Conservation (phyloP, 768 basidiomycete species). For the Aureoboletus auriporus region DNA sequence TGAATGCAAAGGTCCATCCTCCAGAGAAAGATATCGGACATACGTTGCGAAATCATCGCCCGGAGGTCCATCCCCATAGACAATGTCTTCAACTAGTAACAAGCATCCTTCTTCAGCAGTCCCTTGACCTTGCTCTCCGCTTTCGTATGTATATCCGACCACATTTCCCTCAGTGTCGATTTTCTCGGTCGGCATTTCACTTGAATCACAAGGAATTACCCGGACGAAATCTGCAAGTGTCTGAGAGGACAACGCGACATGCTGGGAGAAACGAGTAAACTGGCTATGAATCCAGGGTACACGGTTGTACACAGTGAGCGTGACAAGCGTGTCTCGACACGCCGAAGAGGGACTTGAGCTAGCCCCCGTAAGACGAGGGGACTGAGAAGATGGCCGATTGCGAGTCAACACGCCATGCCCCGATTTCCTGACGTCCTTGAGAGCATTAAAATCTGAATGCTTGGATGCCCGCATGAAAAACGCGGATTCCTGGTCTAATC, state of each 20-base stretch:
- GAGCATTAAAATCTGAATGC: constrained; percentile 62
- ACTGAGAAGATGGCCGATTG: neutral
- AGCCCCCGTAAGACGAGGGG: neutral
- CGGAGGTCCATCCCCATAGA: constrained; percentile 51
- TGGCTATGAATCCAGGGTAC: constrained; percentile 59
- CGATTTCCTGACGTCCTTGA: constrained; percentile 29
- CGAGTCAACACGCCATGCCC: constrained; percentile 32
- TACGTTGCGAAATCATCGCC: constrained; percentile 57
- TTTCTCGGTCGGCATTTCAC: constrained; percentile 45
- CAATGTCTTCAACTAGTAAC: constrained; percentile 57
- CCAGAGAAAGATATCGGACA: constrained; percentile 17
- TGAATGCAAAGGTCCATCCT: neutral
- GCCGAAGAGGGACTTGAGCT: neutral
- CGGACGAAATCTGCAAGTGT: constrained; percentile 61
- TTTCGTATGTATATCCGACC: constrained; percentile 29
- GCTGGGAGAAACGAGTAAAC: constrained; percentile 61
- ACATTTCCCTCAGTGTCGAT: constrained; percentile 29
- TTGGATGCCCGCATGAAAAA: constrained; percentile 62
- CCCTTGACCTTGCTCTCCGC: constrained; percentile 5
- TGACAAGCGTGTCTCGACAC: constrained; percentile 45
- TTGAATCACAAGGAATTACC: constrained; percentile 59
- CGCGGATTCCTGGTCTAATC: constrained; percentile 49
- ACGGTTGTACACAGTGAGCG: constrained; percentile 56
- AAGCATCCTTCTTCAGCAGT: constrained; percentile 37
- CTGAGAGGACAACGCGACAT: constrained; percentile 66